Evolutionary conservation across 176 grass and related monocot species (phyloP).

Genomic region (Dactylis glomerata): DNA sequence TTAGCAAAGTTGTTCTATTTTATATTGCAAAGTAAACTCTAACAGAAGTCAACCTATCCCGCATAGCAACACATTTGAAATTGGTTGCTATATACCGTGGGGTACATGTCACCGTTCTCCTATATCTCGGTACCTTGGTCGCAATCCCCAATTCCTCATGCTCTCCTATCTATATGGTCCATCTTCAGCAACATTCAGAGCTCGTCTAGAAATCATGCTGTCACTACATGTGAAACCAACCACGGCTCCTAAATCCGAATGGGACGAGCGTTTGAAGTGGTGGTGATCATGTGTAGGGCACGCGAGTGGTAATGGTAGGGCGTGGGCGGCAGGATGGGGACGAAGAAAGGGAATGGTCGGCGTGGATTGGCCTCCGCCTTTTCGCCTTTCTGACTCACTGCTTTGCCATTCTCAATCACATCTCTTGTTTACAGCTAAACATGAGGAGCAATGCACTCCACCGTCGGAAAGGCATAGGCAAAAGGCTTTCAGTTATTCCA

Average conservation of each 20-base stretch:
- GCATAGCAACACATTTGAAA: too few relatives aligned
- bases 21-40: too few relatives aligned
- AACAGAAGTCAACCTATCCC: too few relatives aligned
- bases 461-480: neutral
- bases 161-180: too few relatives aligned
- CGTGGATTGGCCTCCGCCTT: constrained; percentile 29
- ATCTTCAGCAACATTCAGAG: too few relatives aligned
- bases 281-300: constrained; percentile 4
- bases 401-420: neutral
- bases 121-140: too few relatives aligned
- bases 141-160: too few relatives aligned
- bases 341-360: constrained; percentile 29
- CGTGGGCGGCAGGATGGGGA: constrained; percentile 35
- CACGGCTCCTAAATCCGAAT: neutral
- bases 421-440: neutral
- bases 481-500: neutral
- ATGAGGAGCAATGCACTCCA: neutral
- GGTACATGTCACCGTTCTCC: too few relatives aligned
- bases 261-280: neutral
- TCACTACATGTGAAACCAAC: too few relatives aligned
- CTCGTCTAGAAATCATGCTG: too few relatives aligned
- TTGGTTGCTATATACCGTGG: too few relatives aligned
- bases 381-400: constrained; percentile 10
- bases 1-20: too few relatives aligned
- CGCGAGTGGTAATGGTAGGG: neutral